Conservation (phyloP, 2,329 filamentous ascomycete genomes). For the Scedosporium apiospermum region DNA sequence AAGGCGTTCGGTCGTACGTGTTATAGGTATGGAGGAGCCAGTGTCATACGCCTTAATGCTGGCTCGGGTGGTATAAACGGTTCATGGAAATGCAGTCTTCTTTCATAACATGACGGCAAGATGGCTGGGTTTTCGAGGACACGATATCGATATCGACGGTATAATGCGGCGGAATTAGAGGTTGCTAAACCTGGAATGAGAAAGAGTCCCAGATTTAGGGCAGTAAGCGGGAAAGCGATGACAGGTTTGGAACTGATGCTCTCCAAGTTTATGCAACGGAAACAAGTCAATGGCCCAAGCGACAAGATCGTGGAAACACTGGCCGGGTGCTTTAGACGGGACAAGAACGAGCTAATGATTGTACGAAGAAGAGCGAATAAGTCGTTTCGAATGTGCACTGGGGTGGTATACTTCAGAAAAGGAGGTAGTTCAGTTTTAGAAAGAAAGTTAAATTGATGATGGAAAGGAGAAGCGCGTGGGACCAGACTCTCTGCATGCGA, state of each 20-base stretch:
- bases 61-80: not conserved
- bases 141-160: not conserved
- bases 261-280: not conserved
- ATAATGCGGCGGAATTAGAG: not conserved
- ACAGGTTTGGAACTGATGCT: not conserved
- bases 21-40: not conserved
- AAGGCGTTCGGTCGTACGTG: not conserved
- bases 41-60: not conserved
- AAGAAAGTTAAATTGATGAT: not conserved
- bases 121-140: not conserved
- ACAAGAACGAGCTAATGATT: not conserved
- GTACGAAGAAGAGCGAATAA: not conserved
- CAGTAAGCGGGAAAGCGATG: not conserved
- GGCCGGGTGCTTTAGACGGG: not conserved
- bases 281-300: not conserved
- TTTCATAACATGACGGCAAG: not conserved
- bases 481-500: not conserved
- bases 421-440: not conserved
- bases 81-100: not conserved
- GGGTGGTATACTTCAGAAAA: not conserved
- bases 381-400: not conserved
- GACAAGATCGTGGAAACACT: not conserved
- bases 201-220: not conserved
- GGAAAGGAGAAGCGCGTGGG: not conserved
- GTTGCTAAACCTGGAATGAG: not conserved